These are phyloP conservation scores for Fusarium beomiforme DNA, from an alignment of 2,329 filamentous ascomycete genomes.

Conservation along the genomic window DNA sequence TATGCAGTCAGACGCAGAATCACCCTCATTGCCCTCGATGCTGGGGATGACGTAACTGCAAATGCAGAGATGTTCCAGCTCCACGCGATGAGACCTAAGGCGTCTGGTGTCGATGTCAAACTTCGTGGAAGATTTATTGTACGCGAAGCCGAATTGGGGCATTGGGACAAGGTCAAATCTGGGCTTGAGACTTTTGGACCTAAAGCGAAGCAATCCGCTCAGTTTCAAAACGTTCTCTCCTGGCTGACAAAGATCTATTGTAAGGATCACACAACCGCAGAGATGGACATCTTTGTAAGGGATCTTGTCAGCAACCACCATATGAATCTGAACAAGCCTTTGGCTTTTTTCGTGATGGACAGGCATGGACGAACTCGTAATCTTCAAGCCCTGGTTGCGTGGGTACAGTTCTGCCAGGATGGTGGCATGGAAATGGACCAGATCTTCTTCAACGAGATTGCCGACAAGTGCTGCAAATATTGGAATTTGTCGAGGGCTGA, in stretches of 20 bases:
- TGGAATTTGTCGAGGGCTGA: slow-evolving; percentile 46
- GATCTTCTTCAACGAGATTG: slow-evolving; percentile 44
- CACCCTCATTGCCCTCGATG: slow-evolving; percentile 40
- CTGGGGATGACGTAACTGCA: slow-evolving; percentile 42
- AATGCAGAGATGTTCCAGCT: slow-evolving; percentile 40
- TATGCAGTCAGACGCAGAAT: slow-evolving; percentile 46
- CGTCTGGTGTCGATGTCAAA: slow-evolving; percentile 38
- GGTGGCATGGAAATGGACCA: slow-evolving; percentile 44
- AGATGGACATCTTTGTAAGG: slow-evolving; percentile 46
- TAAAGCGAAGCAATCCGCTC: slow-evolving; percentile 23
- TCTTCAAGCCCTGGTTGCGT: slow-evolving; percentile 41
- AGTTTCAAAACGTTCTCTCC: slow-evolving; percentile 42
- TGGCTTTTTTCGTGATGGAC: slow-evolving; percentile 47
- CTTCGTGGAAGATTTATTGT: slow-evolving; percentile 43
- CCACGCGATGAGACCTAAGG: slow-evolving; percentile 28
- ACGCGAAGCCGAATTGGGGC: slow-evolving; percentile 42
- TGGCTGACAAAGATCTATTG: slow-evolving; percentile 50
- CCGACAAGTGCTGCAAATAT: slow-evolving; percentile 45
- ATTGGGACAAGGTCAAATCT: slow-evolving; percentile 41
- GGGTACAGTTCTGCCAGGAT: slow-evolving; percentile 48
- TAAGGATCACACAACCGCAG: slow-evolving; percentile 36
- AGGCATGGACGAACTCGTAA: slow-evolving; percentile 45
- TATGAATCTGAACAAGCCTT: slow-evolving; percentile 43
- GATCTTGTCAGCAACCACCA: slow-evolving; percentile 39
- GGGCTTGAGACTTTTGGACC: slow-evolving; percentile 37